phyloP scores from a whole-genome alignment of 2,329 filamentous ascomycete species.

The Fusarium fracticaudum region DNA sequence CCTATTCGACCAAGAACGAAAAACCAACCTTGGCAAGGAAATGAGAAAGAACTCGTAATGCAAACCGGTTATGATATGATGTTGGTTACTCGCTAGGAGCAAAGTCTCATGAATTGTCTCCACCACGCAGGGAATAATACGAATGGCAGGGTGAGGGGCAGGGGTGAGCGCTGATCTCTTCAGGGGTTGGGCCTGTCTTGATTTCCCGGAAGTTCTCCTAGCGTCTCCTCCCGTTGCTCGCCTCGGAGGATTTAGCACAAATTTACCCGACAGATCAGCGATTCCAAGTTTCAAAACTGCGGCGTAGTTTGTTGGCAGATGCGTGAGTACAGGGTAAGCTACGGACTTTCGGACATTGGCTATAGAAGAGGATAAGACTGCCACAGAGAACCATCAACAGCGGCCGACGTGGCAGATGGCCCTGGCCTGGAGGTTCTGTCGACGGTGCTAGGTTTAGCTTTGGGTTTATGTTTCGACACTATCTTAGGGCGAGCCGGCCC shows the following conservation, averaged over 20 bases:
- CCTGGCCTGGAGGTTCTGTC: no score
- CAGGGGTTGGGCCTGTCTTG: neutral
- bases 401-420: neutral
- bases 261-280: neutral
- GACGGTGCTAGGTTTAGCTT: neutral
- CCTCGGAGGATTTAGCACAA: neutral
- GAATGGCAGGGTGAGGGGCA: neutral
- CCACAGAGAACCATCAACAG: neutral
- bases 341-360: neutral
- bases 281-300: neutral
- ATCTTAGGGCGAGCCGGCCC: neutral
- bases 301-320: neutral
- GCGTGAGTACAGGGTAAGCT: fast-evolving
- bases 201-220: neutral
- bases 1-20: neutral
- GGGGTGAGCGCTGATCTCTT: neutral
- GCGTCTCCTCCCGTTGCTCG: neutral
- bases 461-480: neutral
- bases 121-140: neutral
- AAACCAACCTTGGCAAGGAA: no score
- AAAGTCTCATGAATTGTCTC: neutral
- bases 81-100: neutral
- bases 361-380: neutral
- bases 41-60: neutral
- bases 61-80: neutral